Base-by-base conservation (phyloP, 2,329 filamentous ascomycete species). In the Penicillium sp. region DNA sequence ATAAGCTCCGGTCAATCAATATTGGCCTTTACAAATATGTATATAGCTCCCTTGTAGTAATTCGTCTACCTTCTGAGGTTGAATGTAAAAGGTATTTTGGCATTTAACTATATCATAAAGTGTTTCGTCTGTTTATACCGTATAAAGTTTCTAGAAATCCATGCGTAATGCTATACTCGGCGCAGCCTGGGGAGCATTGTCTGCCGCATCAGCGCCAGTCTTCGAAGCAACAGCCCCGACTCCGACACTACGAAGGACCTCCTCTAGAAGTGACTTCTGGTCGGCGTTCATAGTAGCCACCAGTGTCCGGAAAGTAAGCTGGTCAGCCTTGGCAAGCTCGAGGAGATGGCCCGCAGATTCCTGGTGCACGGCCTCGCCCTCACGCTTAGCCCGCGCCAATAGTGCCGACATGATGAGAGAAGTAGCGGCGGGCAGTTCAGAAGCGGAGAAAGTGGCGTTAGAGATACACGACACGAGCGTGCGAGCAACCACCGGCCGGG, bases 141-240 rank as follows among this genome's bases (percentile, higher is more conserved):
- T 59, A 57, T 60, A 51, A 23, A 57, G 33, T 36, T 1, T 39
- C 33, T 62, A 90, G 82, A 99, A 97, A 74, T 96, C 83, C 90
- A 97, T 95, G 82, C 95, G 94, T 70, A 99, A 76, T 53, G 91
- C 91, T 81, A 99, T 99, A 61, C 81, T 94, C 13, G 94, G 94
- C 74, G 81, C 79, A 43, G 74, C 78, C 48, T 78, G 77, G 47
- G 78, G 76, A 49, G 85, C 85, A 29, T 78, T 82, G 57, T 79
- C 77, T 57, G 77, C 79, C 43, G 75, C 67, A 65, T 78, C 77
- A 58, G 70, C 69, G 70, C 64, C 68, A 65, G 67, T 72, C 76
- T 63, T 73, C 69, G 66, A 62, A n/a, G 62, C 53, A 33, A 64
- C 63, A 23, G 63, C 53, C 31, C 74, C 73, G 45, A 82, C 78